phyloP scores from a whole-genome alignment of 1,284 basidiomycete species.

The Lignosus rhinocerotis region DNA sequence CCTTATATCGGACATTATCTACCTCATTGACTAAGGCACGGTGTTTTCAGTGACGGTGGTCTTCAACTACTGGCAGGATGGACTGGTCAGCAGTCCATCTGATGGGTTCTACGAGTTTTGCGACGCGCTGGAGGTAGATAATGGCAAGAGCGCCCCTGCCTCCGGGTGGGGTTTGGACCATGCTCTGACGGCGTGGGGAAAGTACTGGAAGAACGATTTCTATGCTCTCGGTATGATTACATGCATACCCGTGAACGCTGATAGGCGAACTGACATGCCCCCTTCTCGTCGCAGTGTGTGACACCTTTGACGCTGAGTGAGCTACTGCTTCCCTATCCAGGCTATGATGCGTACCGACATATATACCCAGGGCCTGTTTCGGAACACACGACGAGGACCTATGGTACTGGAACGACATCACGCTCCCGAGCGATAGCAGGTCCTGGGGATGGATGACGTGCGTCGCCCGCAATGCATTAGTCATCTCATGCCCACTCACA shows the following conservation, averaged over 20 bases:
- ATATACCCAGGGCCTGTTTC: slow-evolving; percentile 45
- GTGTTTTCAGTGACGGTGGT: neutral
- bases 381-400: slow-evolving; percentile 50
- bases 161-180: slow-evolving; percentile 62
- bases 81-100: neutral
- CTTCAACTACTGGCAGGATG: neutral
- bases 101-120: slow-evolving; percentile 61
- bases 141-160: slow-evolving; percentile 51
- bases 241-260: slow-evolving; percentile 15
- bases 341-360: neutral
- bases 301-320: neutral
- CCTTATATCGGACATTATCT: neutral
- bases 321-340: neutral
- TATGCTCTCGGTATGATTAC: slow-evolving; percentile 36
- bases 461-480: slow-evolving; percentile 4
- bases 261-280: neutral
- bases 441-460: slow-evolving; percentile 62
- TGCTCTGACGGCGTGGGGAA: slow-evolving; percentile 59
- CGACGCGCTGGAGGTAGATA: slow-evolving; percentile 68
- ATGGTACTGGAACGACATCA: slow-evolving; percentile 47
- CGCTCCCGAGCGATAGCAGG: slow-evolving; percentile 46
- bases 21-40: neutral
- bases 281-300: neutral
- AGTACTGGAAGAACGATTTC: slow-evolving; percentile 48
- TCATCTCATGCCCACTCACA: neutral